A percentile compares a stretch with the other conserved stretches of the same genome.
Conservation (phyloP, 2,329 filamentous ascomycete genomes). For the Xylariaceae sp. region DNA sequence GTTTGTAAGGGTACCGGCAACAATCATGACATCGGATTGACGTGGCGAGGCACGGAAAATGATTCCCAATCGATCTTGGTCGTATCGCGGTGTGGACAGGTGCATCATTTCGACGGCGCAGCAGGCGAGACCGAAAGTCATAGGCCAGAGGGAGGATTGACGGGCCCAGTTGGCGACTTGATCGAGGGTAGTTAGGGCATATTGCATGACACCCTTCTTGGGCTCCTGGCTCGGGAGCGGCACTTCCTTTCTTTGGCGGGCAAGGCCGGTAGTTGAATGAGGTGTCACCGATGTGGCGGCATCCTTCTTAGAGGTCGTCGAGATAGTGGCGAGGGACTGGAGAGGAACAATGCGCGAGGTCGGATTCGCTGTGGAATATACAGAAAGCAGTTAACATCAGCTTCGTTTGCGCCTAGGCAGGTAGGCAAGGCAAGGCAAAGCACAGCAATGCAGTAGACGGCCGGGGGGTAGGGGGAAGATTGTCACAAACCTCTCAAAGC, state of each 20-base stretch:
- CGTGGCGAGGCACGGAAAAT: constrained; percentile 89
- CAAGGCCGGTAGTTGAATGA: constrained; percentile 61
- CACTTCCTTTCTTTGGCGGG: constrained; percentile 71
- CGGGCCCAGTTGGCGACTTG: constrained; percentile 84
- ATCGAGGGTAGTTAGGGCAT: constrained; percentile 84
- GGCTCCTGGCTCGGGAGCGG: constrained; percentile 78
- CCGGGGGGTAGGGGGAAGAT: not conserved
- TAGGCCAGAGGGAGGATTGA: constrained; percentile 85
- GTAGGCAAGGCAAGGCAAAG: too few species aligned
- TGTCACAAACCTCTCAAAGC: constrained; percentile 49
- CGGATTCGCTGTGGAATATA: constrained; percentile 65
- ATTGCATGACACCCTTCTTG: constrained; percentile 83
- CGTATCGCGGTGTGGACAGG: constrained; percentile 84
- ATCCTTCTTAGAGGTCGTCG: constrained; percentile 68
- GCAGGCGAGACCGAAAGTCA: constrained; percentile 88
- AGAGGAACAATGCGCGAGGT: constrained; percentile 69
- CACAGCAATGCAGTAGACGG: too few species aligned
- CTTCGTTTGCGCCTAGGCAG: constrained; percentile 1
- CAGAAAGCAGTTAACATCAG: constrained; percentile 35
- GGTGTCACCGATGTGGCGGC: constrained; percentile 66
- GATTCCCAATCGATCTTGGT: constrained; percentile 86
- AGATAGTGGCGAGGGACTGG: constrained; percentile 68
- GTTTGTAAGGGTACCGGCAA: constrained; percentile 90
- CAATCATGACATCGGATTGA: constrained; percentile 92
- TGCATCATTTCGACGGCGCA: constrained; percentile 95